Evolutionary conservation across 148 eudicot species (phyloP), one percentile per base, ranked within the genome.

Genomic region (Chenopodium berlandieri): DNA sequence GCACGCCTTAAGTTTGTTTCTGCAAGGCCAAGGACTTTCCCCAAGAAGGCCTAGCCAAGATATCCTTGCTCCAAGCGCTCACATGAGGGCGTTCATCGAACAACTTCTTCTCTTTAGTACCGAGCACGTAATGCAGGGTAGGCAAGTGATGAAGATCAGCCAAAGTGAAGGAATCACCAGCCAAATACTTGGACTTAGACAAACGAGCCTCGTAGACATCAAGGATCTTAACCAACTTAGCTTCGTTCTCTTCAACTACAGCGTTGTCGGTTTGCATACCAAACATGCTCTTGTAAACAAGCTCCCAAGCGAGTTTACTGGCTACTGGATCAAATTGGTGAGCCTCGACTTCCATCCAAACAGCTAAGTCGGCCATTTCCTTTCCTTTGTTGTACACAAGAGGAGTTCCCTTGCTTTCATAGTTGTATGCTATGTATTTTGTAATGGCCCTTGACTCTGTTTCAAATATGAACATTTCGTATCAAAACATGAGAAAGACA

Each of bases 361-460:
- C 84, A 0, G 85, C 73, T 16, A 73, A 22, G 12, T 73, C 71
- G 1, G 92, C 93, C 91, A 86, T 82, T 69, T 85, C 84, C 81
- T 90, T 90, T 3, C 83, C 81, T 13, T 91, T 90, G 0, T 71
- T 40, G 73, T 12, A 56, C 17, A 56, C 17, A 56, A 56, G 62
- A 17, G 62, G 62, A 12, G 62, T 56, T 56, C 62, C 97, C 47
- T 90, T 85, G 78, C 78, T 81, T 1, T 78, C 85, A 13, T 93
- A 86, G 0, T 79, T 79, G 67, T 87, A 86, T 11, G 89, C 87
- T 16, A 91, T 72, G 86, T 93, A 91, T 37, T 80, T 84, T 25
- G 86, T 84, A 13, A 91, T 90, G 30, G 97, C 97, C 79, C 97
- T 88, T 20, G 97, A 93, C 65, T 93, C 97, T 93, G 87, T 81